These are phyloP conservation scores for Penicillium corylophilum DNA, from an alignment of 2,329 filamentous ascomycete species.

Conservation along the genomic window DNA sequence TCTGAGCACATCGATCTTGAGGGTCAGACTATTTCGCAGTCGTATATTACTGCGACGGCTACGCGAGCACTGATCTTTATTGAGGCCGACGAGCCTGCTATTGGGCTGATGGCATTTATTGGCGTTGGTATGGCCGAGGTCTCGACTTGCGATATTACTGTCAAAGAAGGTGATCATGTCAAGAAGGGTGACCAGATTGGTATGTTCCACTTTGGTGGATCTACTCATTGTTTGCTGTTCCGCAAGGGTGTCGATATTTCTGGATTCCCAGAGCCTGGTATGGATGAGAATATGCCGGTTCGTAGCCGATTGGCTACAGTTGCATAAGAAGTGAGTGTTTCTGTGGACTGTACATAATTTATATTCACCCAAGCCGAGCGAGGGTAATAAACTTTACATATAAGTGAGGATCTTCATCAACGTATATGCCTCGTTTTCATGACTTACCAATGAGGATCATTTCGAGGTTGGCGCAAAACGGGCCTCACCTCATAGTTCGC, in stretches of 20 bases:
- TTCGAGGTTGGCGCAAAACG: too few species aligned
- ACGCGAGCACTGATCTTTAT: conserved; percentile 70
- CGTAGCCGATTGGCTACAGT: conserved; percentile 26
- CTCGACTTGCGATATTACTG: conserved; percentile 69
- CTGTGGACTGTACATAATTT: background rate
- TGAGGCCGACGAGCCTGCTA: conserved; percentile 63
- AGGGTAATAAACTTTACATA: too few species aligned
- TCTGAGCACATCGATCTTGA: conserved; percentile 29
- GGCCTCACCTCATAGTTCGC: too few species aligned
- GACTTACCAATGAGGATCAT: too few species aligned
- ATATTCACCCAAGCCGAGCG: background rate
- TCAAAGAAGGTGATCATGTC: conserved; percentile 63
- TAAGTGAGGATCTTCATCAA: too few species aligned
- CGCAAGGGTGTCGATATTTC: conserved; percentile 29
- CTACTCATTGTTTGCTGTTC: conserved; percentile 68
- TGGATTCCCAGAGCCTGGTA: conserved; percentile 27
- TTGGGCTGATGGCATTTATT: conserved; percentile 70
- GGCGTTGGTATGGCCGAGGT: conserved; percentile 77
- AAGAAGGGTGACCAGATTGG: conserved; percentile 70
- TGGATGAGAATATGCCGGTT: conserved; percentile 28
- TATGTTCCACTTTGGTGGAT: conserved; percentile 81
- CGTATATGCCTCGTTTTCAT: too few species aligned
- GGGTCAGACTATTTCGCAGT: conserved; percentile 51
- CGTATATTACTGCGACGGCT: conserved; percentile 66
- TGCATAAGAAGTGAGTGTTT: background rate